Conservation (phyloP, 345 rosid species). For the Reutealis trisperma region DNA sequence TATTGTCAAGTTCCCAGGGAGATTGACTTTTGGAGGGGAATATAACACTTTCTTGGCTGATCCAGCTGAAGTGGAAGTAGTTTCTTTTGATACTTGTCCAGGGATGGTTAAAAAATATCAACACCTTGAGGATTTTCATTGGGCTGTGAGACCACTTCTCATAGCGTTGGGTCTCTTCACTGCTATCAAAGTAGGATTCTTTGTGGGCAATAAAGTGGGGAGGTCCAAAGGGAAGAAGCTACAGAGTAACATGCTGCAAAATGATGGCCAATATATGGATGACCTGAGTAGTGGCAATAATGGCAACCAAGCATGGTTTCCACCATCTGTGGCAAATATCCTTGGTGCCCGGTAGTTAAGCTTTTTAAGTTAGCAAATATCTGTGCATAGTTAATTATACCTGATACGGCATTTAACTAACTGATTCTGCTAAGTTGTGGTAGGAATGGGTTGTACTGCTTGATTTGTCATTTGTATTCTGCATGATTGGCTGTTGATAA, state of each 20-base stretch:
- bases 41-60: constrained; percentile 63
- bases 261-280: constrained; percentile 28
- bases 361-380: background rate
- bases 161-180: constrained; percentile 69
- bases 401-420: background rate
- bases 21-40: constrained; percentile 58
- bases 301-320: constrained; percentile 51
- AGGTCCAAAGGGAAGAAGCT: constrained; percentile 47
- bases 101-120: constrained; percentile 72
- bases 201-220: constrained; percentile 50
- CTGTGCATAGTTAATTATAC: background rate
- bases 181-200: constrained; percentile 61
- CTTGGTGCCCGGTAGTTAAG: constrained; percentile 29
- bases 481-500: background rate
- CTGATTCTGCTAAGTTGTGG: constrained; percentile 8
- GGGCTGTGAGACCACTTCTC: constrained; percentile 86
- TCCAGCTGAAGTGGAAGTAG: constrained; percentile 81
- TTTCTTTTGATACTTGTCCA: constrained; percentile 56
- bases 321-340: constrained; percentile 47
- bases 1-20: constrained; percentile 70
- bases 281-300: constrained; percentile 8
- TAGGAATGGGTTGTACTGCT: constrained; percentile 1
- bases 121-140: constrained; percentile 93
- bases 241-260: constrained; percentile 18
- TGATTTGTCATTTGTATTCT: background rate